A percentile compares a stretch with the other conserved stretches of the same genome.
Conservation (phyloP, 2,329 filamentous ascomycete genomes). For the Calonectria hawksworthii region DNA sequence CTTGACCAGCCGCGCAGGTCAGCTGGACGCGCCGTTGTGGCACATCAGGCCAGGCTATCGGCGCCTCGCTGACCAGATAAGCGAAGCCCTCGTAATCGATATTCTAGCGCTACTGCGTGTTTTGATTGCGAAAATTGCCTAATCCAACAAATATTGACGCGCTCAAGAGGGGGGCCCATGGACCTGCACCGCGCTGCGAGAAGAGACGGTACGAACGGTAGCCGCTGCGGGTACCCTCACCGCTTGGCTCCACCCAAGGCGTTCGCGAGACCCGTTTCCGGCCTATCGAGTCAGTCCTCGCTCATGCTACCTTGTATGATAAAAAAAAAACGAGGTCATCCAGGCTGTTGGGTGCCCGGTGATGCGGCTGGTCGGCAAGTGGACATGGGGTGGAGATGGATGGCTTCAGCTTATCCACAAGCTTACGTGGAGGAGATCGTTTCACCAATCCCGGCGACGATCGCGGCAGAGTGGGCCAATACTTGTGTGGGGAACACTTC, state of each 20-base stretch:
- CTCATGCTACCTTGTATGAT: background rate
- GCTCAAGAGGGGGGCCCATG: background rate
- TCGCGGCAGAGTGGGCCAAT: constrained; percentile 3
- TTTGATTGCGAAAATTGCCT: constrained; percentile 5
- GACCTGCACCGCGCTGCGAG: background rate
- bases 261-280: background rate
- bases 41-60: background rate
- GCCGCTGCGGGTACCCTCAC: constrained; percentile 4
- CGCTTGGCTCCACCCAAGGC: background rate
- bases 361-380: background rate
- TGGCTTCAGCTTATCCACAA: constrained; percentile 4
- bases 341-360: background rate
- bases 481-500: background rate
- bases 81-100: background rate
- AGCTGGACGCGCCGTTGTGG: background rate
- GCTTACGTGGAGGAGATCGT: background rate
- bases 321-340: background rate
- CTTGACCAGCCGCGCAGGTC: background rate
- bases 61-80: background rate
- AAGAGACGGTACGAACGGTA: background rate
- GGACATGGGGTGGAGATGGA: background rate
- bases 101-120: background rate
- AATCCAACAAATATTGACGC: background rate
- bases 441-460: constrained; percentile 2
- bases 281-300: background rate